Conservation (phyloP, 2,329 filamentous ascomycete species). For the Penicillium psychrosexuale region DNA sequence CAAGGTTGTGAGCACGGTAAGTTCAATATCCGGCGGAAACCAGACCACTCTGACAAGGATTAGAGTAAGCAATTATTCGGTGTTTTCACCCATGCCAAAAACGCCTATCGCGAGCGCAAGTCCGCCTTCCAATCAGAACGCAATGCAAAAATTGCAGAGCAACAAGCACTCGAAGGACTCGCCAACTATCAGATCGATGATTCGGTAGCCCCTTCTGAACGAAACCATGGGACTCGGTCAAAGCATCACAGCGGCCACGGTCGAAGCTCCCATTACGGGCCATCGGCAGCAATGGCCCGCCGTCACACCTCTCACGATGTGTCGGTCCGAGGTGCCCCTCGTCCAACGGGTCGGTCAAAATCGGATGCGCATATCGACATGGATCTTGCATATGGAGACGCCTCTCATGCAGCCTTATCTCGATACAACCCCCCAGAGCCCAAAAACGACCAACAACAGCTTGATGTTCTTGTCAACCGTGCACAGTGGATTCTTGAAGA, state of each 20-base stretch:
- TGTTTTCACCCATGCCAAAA: conserved; percentile 88
- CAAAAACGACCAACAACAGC: conserved; percentile 52
- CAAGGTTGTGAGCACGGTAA: conserved; percentile 83
- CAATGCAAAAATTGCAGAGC: conserved; percentile 57
- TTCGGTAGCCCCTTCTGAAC: conserved; percentile 44
- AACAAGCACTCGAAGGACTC: conserved; percentile 58
- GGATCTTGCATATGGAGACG: conserved; percentile 84
- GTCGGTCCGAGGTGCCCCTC: conserved; percentile 22
- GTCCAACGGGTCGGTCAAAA: conserved; percentile 31
- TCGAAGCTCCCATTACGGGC: conserved; percentile 21
- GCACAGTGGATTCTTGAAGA: conserved; percentile 79
- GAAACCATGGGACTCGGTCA: conserved; percentile 34
- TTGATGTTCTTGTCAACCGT: conserved; percentile 66
- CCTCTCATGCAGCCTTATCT: conserved; percentile 61
- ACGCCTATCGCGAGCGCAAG: conserved; percentile 83
- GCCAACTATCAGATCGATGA: conserved; percentile 52
- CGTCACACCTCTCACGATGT: conserved; percentile 41
- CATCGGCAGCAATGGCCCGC: conserved; percentile 29
- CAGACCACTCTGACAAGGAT: conserved; percentile 13
- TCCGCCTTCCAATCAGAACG: conserved; percentile 72
- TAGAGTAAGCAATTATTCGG: conserved; percentile 86
- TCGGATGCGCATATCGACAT: conserved; percentile 64
- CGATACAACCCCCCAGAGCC: conserved; percentile 45
- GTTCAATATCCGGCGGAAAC: conserved; percentile 28
- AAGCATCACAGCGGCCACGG: conserved; percentile 32